A percentile compares a stretch with the other conserved stretches of the same genome.
Evolutionary conservation across 2,329 filamentous ascomycete genomes (phyloP).

Genomic region (Penicillium sp.): DNA sequence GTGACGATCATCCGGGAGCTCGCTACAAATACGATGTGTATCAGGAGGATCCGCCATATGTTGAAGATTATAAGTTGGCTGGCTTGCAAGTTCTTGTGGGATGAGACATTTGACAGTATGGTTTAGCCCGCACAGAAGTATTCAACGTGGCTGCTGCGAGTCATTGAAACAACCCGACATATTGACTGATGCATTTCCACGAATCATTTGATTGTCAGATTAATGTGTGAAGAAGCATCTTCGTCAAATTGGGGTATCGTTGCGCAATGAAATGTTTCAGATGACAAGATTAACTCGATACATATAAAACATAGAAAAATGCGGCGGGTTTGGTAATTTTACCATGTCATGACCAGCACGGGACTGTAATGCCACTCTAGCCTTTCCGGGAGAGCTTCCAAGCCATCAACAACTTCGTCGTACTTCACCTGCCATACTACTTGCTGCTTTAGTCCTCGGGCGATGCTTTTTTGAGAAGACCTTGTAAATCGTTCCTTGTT

Average conservation of each 20-base stretch:
- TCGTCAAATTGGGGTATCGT: no score
- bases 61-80: slow-evolving; percentile 3
- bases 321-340: background rate
- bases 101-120: background rate
- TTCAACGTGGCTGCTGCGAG: no score
- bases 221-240: no score
- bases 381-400: slow-evolving; percentile 34
- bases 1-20: slow-evolving; percentile 59
- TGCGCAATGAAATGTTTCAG: no score
- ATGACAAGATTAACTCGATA: background rate
- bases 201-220: no score
- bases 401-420: slow-evolving; percentile 15
- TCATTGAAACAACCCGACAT: no score
- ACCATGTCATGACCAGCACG: slow-evolving; percentile 14
- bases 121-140: background rate
- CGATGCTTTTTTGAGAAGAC: slow-evolving; percentile 14
- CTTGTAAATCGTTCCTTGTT: background rate
- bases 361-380: slow-evolving; percentile 42
- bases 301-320: background rate
- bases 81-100: background rate
- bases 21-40: slow-evolving; percentile 65
- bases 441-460: slow-evolving; percentile 7
- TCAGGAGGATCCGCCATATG: slow-evolving; percentile 50
- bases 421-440: slow-evolving; percentile 2
- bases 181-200: no score